These are phyloP conservation scores for Sphagnum contortum DNA, from an alignment of 225 moss, liverwort and hornwort species.

Conservation along the genomic window DNA sequence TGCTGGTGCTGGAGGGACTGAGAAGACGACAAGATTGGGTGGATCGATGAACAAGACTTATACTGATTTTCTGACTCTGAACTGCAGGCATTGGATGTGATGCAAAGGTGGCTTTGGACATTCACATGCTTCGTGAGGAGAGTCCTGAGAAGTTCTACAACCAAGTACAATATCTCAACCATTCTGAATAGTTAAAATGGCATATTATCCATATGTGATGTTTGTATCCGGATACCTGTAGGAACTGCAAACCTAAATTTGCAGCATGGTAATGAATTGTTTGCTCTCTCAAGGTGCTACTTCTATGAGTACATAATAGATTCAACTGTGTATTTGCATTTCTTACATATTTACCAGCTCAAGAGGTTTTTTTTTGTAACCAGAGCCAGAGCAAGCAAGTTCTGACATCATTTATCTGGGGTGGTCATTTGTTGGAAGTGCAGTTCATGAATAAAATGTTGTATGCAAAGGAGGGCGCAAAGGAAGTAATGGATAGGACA, in stretches of 20 bases:
- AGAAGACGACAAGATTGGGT: background rate
- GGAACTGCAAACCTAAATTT: too few relatives aligned
- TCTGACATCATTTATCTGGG: too few relatives aligned
- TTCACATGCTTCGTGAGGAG: slow-evolving; percentile 45
- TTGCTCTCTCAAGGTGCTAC: too few relatives aligned
- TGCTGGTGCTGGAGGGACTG: too few relatives aligned
- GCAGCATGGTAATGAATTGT: too few relatives aligned
- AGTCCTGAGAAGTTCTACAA: slow-evolving; percentile 51
- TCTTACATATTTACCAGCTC: too few relatives aligned
- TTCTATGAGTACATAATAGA: too few relatives aligned
- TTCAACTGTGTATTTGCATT: too few relatives aligned
- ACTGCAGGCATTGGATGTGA: slow-evolving; percentile 57
- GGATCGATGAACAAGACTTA: background rate
- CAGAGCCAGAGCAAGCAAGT: too few relatives aligned
- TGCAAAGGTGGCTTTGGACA: slow-evolving; percentile 55
- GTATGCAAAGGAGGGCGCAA: slow-evolving; percentile 52
- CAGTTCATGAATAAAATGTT: slow-evolving; percentile 59
- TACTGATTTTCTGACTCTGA: slow-evolving; percentile 2
- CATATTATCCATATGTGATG: background rate
- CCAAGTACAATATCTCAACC: slow-evolving; percentile 15
- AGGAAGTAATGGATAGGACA: slow-evolving; percentile 43
- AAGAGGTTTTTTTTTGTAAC: too few relatives aligned
- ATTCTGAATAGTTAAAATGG: background rate
- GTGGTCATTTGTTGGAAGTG: background rate
- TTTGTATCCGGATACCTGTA: background rate